Conservation (phyloP, 768 basidiomycete species). For the Daedalea quercina region DNA sequence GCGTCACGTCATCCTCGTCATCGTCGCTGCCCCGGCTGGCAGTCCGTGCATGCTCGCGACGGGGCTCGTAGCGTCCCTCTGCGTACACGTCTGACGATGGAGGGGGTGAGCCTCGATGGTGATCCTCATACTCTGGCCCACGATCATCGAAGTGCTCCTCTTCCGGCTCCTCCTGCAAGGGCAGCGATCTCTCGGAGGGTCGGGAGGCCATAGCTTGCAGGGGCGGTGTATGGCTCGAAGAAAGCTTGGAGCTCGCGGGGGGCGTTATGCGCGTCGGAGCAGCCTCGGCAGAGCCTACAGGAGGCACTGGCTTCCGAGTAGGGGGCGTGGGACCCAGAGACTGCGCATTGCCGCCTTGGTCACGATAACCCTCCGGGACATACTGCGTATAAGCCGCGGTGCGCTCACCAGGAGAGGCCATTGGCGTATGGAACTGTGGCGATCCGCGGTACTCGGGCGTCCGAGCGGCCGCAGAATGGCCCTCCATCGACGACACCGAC, state of each 20-base stretch:
- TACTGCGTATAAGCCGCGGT: constrained; percentile 41
- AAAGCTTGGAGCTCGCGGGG: constrained; percentile 28
- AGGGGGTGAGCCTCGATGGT: constrained; percentile 37
- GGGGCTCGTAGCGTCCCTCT: constrained; percentile 34
- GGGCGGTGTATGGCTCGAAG: constrained; percentile 48
- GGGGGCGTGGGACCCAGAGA: constrained; percentile 7
- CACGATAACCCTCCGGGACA: constrained; percentile 20
- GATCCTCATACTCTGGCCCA: constrained; percentile 26
- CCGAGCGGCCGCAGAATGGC: constrained; percentile 15
- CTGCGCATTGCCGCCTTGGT: background rate
- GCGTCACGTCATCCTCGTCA: constrained; percentile 41
- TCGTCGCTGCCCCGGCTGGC: constrained; percentile 33
- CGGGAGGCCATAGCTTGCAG: constrained; percentile 42
- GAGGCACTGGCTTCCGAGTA: constrained; percentile 17
- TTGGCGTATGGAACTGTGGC: constrained; percentile 38
- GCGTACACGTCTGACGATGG: constrained; percentile 51
- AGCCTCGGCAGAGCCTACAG: constrained; percentile 7
- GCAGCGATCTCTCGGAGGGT: constrained; percentile 66
- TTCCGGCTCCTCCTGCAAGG: constrained; percentile 71
- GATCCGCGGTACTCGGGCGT: constrained; percentile 42
- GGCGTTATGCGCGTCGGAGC: constrained; percentile 23
- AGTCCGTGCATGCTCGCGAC: constrained; percentile 30
- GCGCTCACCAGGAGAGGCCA: constrained; percentile 42
- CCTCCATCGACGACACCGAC: constrained; percentile 21
- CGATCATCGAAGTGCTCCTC: constrained; percentile 39